A percentile compares a stretch with the other conserved stretches of the same genome.
Conservation (phyloP, 768 basidiomycete genomes). For the Xerocomellus intermedius region DNA sequence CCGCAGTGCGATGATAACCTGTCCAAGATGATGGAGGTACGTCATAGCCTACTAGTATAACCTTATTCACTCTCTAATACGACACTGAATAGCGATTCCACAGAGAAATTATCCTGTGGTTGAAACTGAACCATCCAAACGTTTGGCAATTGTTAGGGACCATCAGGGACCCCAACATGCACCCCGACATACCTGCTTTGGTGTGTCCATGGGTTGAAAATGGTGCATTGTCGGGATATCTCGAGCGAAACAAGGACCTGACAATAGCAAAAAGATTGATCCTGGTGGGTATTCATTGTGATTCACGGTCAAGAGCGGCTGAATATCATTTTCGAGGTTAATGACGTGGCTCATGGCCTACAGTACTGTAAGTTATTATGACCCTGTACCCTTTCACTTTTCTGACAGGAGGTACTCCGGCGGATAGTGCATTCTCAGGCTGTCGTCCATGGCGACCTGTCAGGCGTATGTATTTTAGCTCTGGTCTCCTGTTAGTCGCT, state of each 20-base stretch:
- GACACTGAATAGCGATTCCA: not conserved
- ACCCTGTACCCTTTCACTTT: not conserved
- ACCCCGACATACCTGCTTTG: not conserved
- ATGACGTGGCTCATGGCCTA: not conserved
- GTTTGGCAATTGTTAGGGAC: not conserved
- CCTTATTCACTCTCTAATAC: not conserved
- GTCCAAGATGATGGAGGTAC: not conserved
- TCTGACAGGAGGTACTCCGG: not conserved
- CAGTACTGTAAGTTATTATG: not conserved
- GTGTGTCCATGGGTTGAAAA: slow-evolving; percentile 1
- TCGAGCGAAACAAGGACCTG: not conserved
- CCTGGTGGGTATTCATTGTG: not conserved
- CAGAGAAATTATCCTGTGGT: not conserved
- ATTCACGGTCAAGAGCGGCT: not conserved
- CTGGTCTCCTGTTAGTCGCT: not conserved
- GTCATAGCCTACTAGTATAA: not conserved
- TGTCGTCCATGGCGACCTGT: not conserved
- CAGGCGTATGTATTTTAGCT: not conserved
- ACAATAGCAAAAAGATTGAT: not conserved
- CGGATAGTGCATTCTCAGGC: not conserved
- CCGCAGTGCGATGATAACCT: not conserved
- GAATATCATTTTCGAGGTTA: not conserved
- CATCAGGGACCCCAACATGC: not conserved
- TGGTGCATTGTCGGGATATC: not conserved
- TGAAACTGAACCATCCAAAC: not conserved